Conservation (phyloP, 2,329 filamentous ascomycete genomes). For the Penicillium occitanis region DNA sequence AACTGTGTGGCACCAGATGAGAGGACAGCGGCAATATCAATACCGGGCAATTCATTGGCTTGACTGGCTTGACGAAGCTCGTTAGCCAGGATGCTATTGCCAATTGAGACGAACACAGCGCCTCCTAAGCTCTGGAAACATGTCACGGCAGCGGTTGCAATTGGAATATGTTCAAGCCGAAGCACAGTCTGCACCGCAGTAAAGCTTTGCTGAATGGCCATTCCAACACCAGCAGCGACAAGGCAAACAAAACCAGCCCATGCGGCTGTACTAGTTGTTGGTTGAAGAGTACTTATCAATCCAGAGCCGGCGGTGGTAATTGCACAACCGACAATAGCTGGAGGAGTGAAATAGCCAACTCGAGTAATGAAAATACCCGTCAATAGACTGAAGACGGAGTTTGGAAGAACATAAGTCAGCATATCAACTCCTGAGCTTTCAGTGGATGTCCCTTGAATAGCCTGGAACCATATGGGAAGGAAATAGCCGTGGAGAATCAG, state of each 20-base stretch:
- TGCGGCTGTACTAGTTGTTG: conserved; percentile 25
- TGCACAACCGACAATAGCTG: conserved; percentile 31
- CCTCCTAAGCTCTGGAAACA: conserved; percentile 30
- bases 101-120: conserved; percentile 33
- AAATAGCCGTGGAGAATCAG: conserved; percentile 29
- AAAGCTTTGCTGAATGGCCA: conserved; percentile 25
- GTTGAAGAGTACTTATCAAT: conserved; percentile 36
- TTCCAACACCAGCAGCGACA: conserved; percentile 26
- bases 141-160: conserved; percentile 29
- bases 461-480: conserved; percentile 32
- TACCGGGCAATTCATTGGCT: conserved; percentile 17
- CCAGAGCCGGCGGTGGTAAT: conserved; percentile 33
- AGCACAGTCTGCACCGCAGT: conserved; percentile 28
- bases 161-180: conserved; percentile 30
- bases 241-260: conserved; percentile 31
- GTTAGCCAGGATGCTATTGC: conserved; percentile 34
- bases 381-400: conserved; percentile 31
- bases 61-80: conserved; percentile 30
- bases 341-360: conserved; percentile 31
- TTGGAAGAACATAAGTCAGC: conserved; percentile 37
- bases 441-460: conserved; percentile 24
- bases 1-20: conserved; percentile 21
- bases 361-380: conserved; percentile 31
- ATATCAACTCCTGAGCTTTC: conserved; percentile 20
- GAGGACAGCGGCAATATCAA: conserved; percentile 17